phyloP scores from a whole-genome alignment of 2,329 filamentous ascomycete species.

The Botryotinia calthae region DNA sequence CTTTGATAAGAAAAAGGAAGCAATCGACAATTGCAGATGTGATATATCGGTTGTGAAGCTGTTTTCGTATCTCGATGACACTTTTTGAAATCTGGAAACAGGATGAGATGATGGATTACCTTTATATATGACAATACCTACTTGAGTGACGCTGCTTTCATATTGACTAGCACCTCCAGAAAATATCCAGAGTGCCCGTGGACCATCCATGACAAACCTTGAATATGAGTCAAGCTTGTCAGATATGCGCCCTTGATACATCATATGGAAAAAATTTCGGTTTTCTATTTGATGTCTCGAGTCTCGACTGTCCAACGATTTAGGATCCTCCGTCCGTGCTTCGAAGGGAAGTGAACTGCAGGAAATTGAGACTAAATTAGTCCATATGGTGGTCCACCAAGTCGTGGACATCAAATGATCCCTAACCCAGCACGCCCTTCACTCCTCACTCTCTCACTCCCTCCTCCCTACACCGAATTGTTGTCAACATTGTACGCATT shows the following conservation, averaged over 20 bases:
- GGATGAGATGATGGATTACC: neutral
- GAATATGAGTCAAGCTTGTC: slow-evolving; percentile 13
- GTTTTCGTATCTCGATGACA: neutral
- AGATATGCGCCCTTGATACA: slow-evolving; percentile 9
- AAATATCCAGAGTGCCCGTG: too few species aligned
- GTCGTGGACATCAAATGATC: neutral
- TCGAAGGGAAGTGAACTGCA: neutral
- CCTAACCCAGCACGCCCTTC: neutral
- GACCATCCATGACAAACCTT: slow-evolving; percentile 10
- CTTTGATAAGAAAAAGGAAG: slow-evolving; percentile 3
- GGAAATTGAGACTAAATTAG: neutral
- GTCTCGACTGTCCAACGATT: neutral
- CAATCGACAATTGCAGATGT: slow-evolving; percentile 15
- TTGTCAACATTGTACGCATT: neutral
- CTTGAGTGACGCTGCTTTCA: neutral
- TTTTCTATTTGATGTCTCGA: neutral
- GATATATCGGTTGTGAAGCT: slow-evolving; percentile 19
- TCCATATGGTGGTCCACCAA: too few species aligned
- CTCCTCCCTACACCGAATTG: neutral
- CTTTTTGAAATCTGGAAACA: neutral
- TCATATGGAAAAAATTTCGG: neutral
- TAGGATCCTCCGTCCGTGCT: neutral
- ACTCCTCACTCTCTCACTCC: neutral
- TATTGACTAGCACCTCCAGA: neutral
- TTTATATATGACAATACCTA: slow-evolving; percentile 6